Percentiles rank a stretch among this genome's conserved stretches.
phyloP scores from a whole-genome alignment of 305 asterid species.

The Rubia tinctorum region DNA sequence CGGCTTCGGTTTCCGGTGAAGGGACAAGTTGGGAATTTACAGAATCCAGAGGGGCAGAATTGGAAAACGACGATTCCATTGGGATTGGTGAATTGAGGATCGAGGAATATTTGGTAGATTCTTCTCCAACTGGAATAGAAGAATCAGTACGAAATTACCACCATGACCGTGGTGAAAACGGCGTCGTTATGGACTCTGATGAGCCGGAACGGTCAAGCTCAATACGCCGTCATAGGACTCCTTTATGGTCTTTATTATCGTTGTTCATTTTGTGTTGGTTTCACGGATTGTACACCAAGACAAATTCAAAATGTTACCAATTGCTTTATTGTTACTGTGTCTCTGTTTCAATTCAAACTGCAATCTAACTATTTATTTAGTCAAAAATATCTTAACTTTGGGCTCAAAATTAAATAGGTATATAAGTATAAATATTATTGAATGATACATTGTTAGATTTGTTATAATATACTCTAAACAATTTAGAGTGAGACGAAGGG shows the following conservation, averaged over 20 bases:
- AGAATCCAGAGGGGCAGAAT: background rate
- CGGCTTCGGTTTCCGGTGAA: conserved; percentile 8
- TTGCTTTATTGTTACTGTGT: background rate
- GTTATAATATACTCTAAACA: no score
- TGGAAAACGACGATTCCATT: conserved; percentile 11
- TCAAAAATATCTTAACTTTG: no score
- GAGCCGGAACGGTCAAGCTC: conserved; percentile 1
- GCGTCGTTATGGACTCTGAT: conserved; percentile 6
- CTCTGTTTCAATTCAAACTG: no score
- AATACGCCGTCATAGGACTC: no score
- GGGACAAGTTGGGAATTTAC: conserved; percentile 20
- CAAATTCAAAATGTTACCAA: conserved; percentile 7
- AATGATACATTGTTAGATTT: no score
- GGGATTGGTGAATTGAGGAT: conserved; percentile 9
- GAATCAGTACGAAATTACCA: background rate
- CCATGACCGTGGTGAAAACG: background rate
- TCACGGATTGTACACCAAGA: background rate
- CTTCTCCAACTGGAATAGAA: background rate
- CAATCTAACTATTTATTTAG: no score
- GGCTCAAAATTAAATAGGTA: no score
- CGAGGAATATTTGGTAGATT: conserved; percentile 7
- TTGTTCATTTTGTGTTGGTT: conserved; percentile 2
- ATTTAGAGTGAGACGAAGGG: no score
- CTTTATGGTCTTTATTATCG: background rate
- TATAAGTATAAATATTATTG: no score